Percentiles rank a stretch among this genome's conserved stretches.
Evolutionary conservation across 2,329 filamentous ascomycete species (phyloP).

Genomic region (Neopestalotiopsis rosae): DNA sequence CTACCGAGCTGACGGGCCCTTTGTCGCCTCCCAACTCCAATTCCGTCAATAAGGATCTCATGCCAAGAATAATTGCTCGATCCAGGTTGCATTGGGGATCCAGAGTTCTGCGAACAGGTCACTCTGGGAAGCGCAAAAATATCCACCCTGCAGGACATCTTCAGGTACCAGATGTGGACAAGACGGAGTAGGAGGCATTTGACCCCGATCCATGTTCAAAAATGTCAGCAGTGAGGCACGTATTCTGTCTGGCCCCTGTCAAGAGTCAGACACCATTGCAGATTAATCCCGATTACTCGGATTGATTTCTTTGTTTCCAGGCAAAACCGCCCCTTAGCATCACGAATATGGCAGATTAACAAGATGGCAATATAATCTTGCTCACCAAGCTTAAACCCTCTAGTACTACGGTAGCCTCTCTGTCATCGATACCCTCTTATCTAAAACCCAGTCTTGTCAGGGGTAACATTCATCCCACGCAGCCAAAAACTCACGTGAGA

Average conservation of each 20-base stretch:
- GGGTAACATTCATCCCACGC: background rate
- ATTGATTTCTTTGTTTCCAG: background rate
- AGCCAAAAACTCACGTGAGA: background rate
- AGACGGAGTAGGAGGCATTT: background rate
- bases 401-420: no score
- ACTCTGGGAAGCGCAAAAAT: background rate
- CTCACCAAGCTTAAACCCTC: no score
- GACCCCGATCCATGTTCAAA: background rate
- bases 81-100: background rate
- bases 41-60: conserved; percentile 3
- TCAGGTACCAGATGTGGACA: background rate
- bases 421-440: background rate
- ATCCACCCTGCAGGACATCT: background rate
- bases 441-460: background rate
- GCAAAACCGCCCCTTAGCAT: background rate
- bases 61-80: conserved; percentile 1
- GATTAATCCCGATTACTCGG: background rate
- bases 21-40: background rate
- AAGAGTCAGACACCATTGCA: background rate
- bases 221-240: background rate
- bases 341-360: no score
- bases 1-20: background rate
- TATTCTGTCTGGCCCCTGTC: background rate
- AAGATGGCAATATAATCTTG: no score
- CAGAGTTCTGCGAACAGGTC: background rate